Conservation (phyloP, 2,329 filamentous ascomycete genomes). For the Aschersonia sp. region DNA sequence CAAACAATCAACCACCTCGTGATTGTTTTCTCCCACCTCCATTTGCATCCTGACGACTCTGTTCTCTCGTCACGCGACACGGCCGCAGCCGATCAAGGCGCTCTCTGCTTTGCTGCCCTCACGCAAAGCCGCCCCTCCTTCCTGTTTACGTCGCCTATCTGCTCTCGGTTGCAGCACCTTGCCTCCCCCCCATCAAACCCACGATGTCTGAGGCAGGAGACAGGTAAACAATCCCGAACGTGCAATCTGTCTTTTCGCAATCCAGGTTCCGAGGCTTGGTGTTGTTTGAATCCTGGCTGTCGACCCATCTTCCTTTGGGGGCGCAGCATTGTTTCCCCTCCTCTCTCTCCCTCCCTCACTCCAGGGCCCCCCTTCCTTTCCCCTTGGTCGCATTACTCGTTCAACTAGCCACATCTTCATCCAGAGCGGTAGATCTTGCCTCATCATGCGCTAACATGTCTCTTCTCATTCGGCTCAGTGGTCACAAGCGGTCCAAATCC, state of each 20-base stretch:
- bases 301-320: not conserved
- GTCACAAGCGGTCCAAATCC: slow-evolving; percentile 40
- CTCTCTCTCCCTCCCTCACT: not conserved
- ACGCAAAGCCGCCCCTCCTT: not conserved
- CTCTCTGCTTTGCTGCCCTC: too few species aligned
- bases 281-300: not conserved
- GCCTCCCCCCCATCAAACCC: not conserved
- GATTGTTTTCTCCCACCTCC: too few species aligned
- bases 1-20: too few species aligned
- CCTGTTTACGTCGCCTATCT: not conserved
- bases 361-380: too few species aligned
- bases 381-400: too few species aligned
- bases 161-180: not conserved
- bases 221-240: slow-evolving; percentile 9
- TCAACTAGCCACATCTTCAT: too few species aligned
- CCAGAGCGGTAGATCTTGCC: too few species aligned
- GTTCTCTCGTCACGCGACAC: too few species aligned
- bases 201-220: slow-evolving; percentile 20
- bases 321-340: not conserved
- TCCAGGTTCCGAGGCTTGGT: not conserved
- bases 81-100: too few species aligned
- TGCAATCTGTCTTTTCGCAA: not conserved
- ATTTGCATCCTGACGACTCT: too few species aligned
- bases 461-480: slow-evolving; percentile 2
- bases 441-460: not conserved